Base-by-base conservation (phyloP, 2,329 filamentous ascomycete genomes). In the Alternaria sp. region DNA sequence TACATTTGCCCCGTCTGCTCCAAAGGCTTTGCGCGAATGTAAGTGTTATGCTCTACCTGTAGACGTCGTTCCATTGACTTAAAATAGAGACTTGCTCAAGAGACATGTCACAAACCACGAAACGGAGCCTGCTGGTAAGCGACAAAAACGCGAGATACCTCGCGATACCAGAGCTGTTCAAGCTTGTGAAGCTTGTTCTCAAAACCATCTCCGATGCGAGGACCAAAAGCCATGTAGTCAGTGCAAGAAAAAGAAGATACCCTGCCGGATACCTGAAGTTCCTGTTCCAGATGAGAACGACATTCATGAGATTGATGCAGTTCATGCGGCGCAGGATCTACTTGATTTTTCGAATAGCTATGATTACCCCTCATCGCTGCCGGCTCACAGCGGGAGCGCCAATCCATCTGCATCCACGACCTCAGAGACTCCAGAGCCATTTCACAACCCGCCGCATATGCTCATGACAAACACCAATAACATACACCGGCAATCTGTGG, bases 211-310 rank as follows among this genome's bases (percentile, higher is more conserved):
- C 21, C 82, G 83, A 65, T 85, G 83, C 60, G 82, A 84, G 59
- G 83, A 85, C 61, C 77, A 81, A 44, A 85, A 85, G 71, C 83
- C 83, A 7, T 85, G 83, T 66, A 81, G 77, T 60, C 76, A 83
- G 44, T 85, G 83, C 69, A 78, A 73, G 39, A 82, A 82, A 64
- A 83, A 82, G 62, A 78, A 78, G 62, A 78, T 84, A 21, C 63
- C 71, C 5, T 85, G 83, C 56, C 74, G 65, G 41, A 61, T 73
- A 13, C 66, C 67, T n/a, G 61, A 66, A 37, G 28, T 46, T 33
- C 42, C 50, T 34, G 51, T 49, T 33, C 57, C 49, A 33, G 67
- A 69, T 21, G 61, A 64, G 2, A 57, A 51, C 26, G 67, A 66
- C n/a, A 23, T 56, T 7, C 64, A 69, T 28, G 68, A 65, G 34